These are phyloP conservation scores for Pseudozyma thailandica DNA, from an alignment of 1,284 basidiomycete genomes.

Conservation along the genomic window DNA sequence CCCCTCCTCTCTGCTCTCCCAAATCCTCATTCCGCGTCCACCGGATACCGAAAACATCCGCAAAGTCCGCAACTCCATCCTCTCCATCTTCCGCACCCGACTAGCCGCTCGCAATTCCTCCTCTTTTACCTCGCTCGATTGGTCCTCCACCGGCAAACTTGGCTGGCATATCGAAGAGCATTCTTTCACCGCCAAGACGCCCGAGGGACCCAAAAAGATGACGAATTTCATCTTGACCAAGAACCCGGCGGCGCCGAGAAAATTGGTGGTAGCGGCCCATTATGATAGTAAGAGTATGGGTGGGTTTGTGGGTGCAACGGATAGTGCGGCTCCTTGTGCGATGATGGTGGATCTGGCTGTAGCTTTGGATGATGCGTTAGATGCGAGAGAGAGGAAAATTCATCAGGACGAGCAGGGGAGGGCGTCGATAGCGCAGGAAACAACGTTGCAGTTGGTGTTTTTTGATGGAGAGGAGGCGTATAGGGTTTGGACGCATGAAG, in stretches of 20 bases:
- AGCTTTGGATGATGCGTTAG: slow-evolving; percentile 59
- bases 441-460: slow-evolving; percentile 92
- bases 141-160: slow-evolving; percentile 11
- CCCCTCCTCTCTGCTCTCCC: slow-evolving; percentile 54
- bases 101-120: slow-evolving; percentile 18
- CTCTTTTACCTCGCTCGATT: slow-evolving; percentile 8
- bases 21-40: slow-evolving; percentile 64
- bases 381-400: slow-evolving; percentile 38
- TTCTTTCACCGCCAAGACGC: slow-evolving; percentile 72
- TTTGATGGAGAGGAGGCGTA: slow-evolving; percentile 99
- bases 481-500: slow-evolving; percentile 84
- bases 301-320: slow-evolving; percentile 95
- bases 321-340: slow-evolving; percentile 94
- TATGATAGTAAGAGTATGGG: slow-evolving; percentile 90
- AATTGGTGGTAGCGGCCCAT: slow-evolving; percentile 90
- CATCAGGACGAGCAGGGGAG: slow-evolving; percentile 11
- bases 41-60: slow-evolving; percentile 58
- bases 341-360: slow-evolving; percentile 71
- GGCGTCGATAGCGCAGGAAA: slow-evolving; percentile 73
- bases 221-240: slow-evolving; percentile 90
- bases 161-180: slow-evolving; percentile 62
- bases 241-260: slow-evolving; percentile 85
- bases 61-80: slow-evolving; percentile 49
- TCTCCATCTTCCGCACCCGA: slow-evolving; percentile 41
- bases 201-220: slow-evolving; percentile 82